Conservation (phyloP, 2,329 filamentous ascomycete species). For the Fusarium succisae region DNA sequence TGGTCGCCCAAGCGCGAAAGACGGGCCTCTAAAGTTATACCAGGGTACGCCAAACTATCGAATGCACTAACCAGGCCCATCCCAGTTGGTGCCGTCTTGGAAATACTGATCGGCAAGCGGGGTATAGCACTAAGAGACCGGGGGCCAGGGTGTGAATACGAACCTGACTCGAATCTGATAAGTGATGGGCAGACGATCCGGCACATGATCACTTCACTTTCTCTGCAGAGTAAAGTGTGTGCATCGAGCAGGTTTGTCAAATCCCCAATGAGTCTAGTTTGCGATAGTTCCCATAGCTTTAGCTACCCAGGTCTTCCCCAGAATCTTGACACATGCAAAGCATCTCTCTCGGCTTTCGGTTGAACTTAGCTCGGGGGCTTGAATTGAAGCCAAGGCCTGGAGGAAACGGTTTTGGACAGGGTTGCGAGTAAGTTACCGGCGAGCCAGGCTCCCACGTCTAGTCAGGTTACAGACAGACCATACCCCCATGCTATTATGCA, state of each 20-base stretch:
- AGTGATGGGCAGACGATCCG: slow-evolving; percentile 1
- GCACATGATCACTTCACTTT: slow-evolving; percentile 15
- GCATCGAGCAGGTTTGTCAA: neutral
- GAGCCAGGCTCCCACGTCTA: neutral
- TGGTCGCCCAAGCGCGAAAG: neutral
- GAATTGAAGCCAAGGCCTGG: neutral
- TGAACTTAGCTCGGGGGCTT: neutral
- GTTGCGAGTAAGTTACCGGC: neutral
- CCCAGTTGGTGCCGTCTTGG: neutral
- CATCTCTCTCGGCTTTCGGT: neutral
- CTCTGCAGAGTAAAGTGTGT: slow-evolving; percentile 6
- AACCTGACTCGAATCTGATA: neutral
- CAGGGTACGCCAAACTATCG: slow-evolving; percentile 1
- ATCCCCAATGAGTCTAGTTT: slow-evolving; percentile 15
- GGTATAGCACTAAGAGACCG: neutral
- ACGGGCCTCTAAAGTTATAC: slow-evolving; percentile 11
- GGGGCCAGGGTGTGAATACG: slow-evolving; percentile 1
- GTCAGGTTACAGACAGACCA: neutral
- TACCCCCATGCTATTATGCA: neutral
- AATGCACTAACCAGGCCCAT: neutral
- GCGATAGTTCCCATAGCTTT: neutral
- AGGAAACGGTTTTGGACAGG: neutral
- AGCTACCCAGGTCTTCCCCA: neutral
- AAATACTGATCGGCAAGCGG: slow-evolving; percentile 27
- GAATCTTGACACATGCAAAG: slow-evolving; percentile 1